These are phyloP conservation scores for Monosporascus sp. DNA, from an alignment of 2,329 filamentous ascomycete genomes.

Conservation along the genomic window DNA sequence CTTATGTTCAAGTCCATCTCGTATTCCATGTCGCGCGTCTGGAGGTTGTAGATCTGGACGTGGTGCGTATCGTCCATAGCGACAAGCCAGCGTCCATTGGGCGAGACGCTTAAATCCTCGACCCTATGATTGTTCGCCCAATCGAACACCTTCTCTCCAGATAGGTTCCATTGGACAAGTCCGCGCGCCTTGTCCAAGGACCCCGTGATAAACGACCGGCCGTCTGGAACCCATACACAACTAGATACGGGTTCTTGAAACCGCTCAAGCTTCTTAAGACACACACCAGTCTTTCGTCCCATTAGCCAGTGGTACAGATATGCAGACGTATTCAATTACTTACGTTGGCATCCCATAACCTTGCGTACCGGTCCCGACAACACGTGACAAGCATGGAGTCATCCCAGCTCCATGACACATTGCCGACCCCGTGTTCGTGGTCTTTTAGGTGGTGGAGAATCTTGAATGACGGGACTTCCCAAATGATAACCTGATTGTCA, in stretches of 20 bases:
- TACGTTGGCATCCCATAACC: slow-evolving; percentile 70
- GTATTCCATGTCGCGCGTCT: slow-evolving; percentile 69
- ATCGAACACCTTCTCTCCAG: slow-evolving; percentile 56
- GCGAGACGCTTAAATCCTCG: slow-evolving; percentile 79
- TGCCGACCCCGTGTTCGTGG: slow-evolving; percentile 68
- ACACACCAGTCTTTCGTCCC: slow-evolving; percentile 51
- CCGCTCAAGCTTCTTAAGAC: slow-evolving; percentile 59
- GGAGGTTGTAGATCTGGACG: slow-evolving; percentile 78
- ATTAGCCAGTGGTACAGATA: slow-evolving; percentile 9
- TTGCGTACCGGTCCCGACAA: slow-evolving; percentile 66
- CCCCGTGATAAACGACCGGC: slow-evolving; percentile 72
- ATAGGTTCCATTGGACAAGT: slow-evolving; percentile 66
- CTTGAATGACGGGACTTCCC: slow-evolving; percentile 68
- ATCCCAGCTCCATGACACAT: slow-evolving; percentile 88
- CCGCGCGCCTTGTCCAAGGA: slow-evolving; percentile 64
- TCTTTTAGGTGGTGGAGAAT: slow-evolving; percentile 58
- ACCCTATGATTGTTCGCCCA: slow-evolving; percentile 71
- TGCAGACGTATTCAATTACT: slow-evolving; percentile 23
- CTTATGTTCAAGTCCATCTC: slow-evolving; percentile 65
- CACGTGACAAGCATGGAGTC: slow-evolving; percentile 83
- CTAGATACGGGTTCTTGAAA: slow-evolving; percentile 83
- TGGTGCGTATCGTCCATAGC: slow-evolving; percentile 66
- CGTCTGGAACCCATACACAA: slow-evolving; percentile 83
- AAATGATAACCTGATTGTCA: slow-evolving; percentile 73
- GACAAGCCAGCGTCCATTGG: slow-evolving; percentile 74